Evolutionary conservation across 768 basidiomycete species (phyloP).

Genomic region (Rhizopogon roseolus): DNA sequence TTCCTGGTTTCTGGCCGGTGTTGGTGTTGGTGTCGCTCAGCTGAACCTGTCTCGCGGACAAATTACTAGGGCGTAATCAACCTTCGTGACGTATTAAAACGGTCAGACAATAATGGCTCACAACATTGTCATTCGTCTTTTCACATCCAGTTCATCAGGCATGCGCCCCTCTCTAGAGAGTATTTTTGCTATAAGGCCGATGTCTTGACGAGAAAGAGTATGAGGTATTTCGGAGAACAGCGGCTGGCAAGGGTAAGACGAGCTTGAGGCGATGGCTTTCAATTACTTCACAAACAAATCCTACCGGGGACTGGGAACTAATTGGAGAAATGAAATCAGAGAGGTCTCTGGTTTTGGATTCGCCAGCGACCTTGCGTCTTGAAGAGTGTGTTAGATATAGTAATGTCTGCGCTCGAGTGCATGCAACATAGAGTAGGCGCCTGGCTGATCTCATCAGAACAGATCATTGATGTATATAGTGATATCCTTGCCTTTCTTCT

Average conservation of each 20-base stretch:
- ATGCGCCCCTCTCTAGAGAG: conserved; percentile 33
- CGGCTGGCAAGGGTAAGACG: conserved; percentile 6
- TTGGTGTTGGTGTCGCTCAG: background rate
- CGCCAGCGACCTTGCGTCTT: conserved; percentile 51
- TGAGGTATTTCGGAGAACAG: conserved; percentile 43
- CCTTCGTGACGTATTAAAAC: background rate
- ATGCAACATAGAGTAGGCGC: conserved; percentile 83
- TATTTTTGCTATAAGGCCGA: conserved; percentile 49
- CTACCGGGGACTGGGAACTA: conserved; percentile 37
- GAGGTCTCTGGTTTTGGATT: conserved; percentile 42
- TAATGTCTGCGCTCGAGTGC: conserved; percentile 76
- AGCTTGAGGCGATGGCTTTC: background rate
- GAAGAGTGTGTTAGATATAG: conserved; percentile 52
- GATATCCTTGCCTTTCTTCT: conserved; percentile 64
- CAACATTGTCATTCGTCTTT: conserved; percentile 41
- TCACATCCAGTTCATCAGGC: conserved; percentile 41
- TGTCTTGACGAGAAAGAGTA: conserved; percentile 38
- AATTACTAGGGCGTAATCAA: background rate
- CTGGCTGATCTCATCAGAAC: conserved; percentile 30
- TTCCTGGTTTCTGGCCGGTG: background rate
- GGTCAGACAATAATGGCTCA: conserved; percentile 26
- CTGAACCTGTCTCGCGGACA: background rate
- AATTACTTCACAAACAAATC: conserved; percentile 19
- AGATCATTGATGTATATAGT: background rate
- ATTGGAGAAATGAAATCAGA: conserved; percentile 56